Evolutionary conservation across 805 yeast species (phyloP).

Genomic region (Wickerhamiella parazyma): DNA sequence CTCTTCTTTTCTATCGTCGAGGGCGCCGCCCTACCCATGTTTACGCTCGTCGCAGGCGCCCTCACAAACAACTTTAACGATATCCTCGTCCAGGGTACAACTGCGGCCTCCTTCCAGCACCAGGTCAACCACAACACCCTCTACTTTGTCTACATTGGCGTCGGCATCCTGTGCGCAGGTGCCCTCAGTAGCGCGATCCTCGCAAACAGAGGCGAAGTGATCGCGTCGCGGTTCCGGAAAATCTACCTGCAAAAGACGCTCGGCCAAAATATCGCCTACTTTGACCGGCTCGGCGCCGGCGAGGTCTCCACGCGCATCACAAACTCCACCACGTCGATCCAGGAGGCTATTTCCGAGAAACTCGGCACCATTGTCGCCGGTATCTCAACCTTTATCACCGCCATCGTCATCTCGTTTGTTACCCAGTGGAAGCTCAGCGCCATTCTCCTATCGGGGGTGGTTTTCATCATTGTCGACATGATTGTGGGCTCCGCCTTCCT

Average conservation of each 20-base stretch:
- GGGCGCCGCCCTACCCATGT: slow-evolving; percentile 31
- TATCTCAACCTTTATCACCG: slow-evolving; percentile 28
- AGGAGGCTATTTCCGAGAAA: slow-evolving; percentile 33
- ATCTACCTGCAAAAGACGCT: slow-evolving; percentile 26
- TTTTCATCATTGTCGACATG: slow-evolving; percentile 24
- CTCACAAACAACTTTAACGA: slow-evolving; percentile 27
- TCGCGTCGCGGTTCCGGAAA: slow-evolving; percentile 30
- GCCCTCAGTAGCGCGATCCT: slow-evolving; percentile 26
- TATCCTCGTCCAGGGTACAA: slow-evolving; percentile 12
- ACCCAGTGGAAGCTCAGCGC: slow-evolving; percentile 27
- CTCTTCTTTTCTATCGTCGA: slow-evolving; percentile 25
- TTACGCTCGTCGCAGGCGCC: slow-evolving; percentile 30
- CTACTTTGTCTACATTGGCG: slow-evolving; percentile 30
- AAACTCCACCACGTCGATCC: slow-evolving; percentile 29
- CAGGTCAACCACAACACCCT: slow-evolving; percentile 26
- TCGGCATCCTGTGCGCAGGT: slow-evolving; percentile 25
- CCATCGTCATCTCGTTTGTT: slow-evolving; percentile 26
- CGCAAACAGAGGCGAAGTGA: slow-evolving; percentile 31
- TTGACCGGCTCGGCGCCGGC: slow-evolving; percentile 31
- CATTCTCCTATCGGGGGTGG: slow-evolving; percentile 26
- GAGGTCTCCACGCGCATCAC: slow-evolving; percentile 32
- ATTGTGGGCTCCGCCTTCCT: slow-evolving; percentile 23
- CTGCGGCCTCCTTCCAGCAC: slow-evolving; percentile 24
- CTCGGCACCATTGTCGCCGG: slow-evolving; percentile 28
- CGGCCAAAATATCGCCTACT: slow-evolving; percentile 31